Base-by-base conservation (phyloP, 345 rosid species). In the Theobroma cacao region DNA sequence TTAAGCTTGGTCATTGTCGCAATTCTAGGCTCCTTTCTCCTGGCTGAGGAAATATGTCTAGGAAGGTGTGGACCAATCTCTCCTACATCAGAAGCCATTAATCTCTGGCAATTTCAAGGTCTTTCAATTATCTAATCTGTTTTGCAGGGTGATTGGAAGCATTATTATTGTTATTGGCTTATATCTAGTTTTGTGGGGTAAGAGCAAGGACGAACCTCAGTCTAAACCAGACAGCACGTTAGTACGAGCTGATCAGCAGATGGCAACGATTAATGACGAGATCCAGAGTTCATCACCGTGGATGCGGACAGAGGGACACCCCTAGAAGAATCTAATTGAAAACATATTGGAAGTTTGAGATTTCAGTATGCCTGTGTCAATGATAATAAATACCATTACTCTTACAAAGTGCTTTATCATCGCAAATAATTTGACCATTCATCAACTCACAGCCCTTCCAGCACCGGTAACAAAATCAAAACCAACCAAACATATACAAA, bases 1-100 rank as follows among this genome's bases (percentile, higher is more conserved):
- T 78, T 92, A 67, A 70, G 83, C 80, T 88, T 90, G 93, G 85
- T 92, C 61, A 61, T 90, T 0, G 92, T 88, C 53, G 87, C 92
- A 20, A 45, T 89, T 64, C 73, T 90, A 63, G 88, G 94, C 65
- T 82, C 91, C 50, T 80, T 90, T 52, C 45, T 89, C 34, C 79
- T 92, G 60, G 58, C 88, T 1, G 91, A 90, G 64, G 79, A 82
- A 41, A 65, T 86, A 82, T 85, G 79, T 68, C 13, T 89, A 26
- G 97, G 93, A 86, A 90, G 94, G 97, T 92, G 75, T 14, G 36
- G 31, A 36, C 72, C 70, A 41, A 15, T 74, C 50, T 56, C 4
- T 55, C 65, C 41, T 52, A 33, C 7, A 11, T 18, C 10, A 20
- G 0, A 18, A 28, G 3, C 26, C 62, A 17, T 38, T 22, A 7